Percentiles rank a stretch among this genome's conserved stretches.
Evolutionary conservation across 352 stramenopile species (phyloP).

Genomic region (Pythium vanterpoolii): DNA sequence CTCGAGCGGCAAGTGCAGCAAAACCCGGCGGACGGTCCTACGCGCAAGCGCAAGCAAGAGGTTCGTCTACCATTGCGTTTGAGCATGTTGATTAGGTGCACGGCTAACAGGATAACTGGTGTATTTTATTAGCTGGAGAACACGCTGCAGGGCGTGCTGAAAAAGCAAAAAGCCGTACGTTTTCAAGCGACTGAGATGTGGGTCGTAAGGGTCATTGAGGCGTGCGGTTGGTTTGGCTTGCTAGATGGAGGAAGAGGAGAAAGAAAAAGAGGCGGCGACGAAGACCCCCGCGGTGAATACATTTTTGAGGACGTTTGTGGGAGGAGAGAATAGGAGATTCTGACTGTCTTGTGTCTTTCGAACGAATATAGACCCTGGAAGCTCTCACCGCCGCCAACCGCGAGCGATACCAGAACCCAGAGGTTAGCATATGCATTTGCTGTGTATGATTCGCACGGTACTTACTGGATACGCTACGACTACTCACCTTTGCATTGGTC

Average conservation of each 20-base stretch:
- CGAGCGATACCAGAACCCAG: slow-evolving; percentile 64
- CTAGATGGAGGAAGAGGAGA: slow-evolving; percentile 45
- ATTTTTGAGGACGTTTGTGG: not conserved
- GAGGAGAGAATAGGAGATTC: not conserved
- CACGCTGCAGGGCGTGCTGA: slow-evolving; percentile 58
- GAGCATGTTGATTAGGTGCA: not conserved
- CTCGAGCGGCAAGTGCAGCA: slow-evolving; percentile 55
- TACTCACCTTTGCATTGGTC: not conserved
- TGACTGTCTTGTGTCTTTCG: not conserved
- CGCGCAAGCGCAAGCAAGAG: slow-evolving; percentile 71
- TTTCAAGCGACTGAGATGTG: not conserved
- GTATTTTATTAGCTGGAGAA: slow-evolving; percentile 48
- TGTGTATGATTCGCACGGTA: not conserved
- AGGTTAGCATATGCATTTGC: slow-evolving; percentile 28
- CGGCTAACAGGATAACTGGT: not conserved
- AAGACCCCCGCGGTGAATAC: slow-evolving; percentile 30
- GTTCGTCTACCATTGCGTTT: slow-evolving; percentile 5
- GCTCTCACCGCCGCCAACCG: slow-evolving; percentile 54
- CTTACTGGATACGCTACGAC: no score
- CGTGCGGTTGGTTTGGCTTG: not conserved
- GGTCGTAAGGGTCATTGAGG: not conserved
- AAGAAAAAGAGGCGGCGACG: slow-evolving; percentile 28
- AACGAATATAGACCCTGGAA: slow-evolving; percentile 37
- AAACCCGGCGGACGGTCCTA: slow-evolving; percentile 65
- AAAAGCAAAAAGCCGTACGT: slow-evolving; percentile 62